Evolutionary conservation across 2,329 filamentous ascomycete species (phyloP).

Genomic region (Xylaria sp.): DNA sequence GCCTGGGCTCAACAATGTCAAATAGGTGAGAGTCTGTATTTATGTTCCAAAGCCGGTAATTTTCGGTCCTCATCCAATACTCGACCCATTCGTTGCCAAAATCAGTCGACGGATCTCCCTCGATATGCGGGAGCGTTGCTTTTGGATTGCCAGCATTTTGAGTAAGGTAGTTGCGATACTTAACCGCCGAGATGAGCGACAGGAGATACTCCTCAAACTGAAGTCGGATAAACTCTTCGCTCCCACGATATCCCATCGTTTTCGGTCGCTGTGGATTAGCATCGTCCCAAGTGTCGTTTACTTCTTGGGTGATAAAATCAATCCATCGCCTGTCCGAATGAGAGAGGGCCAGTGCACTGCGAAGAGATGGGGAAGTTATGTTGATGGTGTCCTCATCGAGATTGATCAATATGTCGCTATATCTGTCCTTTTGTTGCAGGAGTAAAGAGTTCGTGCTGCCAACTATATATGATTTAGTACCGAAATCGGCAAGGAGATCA

Average conservation of each 20-base stretch:
- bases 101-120: constrained; percentile 86
- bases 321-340: constrained; percentile 95
- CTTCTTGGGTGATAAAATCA: constrained; percentile 90
- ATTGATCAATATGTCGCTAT: constrained; percentile 96
- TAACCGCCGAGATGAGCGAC: constrained; percentile 86
- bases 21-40: constrained; percentile 89
- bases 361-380: constrained; percentile 83
- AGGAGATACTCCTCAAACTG: constrained; percentile 98
- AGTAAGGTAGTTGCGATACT: constrained; percentile 80
- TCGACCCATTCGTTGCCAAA: constrained; percentile 87
- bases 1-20: constrained; percentile 90
- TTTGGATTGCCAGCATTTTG: constrained; percentile 67
- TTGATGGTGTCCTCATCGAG: constrained; percentile 89
- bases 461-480: constrained; percentile 97
- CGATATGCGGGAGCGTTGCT: constrained; percentile 71
- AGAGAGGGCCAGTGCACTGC: constrained; percentile 79
- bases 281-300: constrained; percentile 97
- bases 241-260: constrained; percentile 93
- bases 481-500: constrained; percentile 90
- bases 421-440: constrained; percentile 92
- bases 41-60: constrained; percentile 88
- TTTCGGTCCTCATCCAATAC: constrained; percentile 89
- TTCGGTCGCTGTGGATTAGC: constrained; percentile 89
- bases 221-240: constrained; percentile 95
- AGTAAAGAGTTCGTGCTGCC: constrained; percentile 96